Percentiles rank a stretch among this genome's conserved stretches.
These are phyloP conservation scores for Rutidosis leptorrhynchoides DNA, from an alignment of 129 eudicot species.

Conservation along the genomic window DNA sequence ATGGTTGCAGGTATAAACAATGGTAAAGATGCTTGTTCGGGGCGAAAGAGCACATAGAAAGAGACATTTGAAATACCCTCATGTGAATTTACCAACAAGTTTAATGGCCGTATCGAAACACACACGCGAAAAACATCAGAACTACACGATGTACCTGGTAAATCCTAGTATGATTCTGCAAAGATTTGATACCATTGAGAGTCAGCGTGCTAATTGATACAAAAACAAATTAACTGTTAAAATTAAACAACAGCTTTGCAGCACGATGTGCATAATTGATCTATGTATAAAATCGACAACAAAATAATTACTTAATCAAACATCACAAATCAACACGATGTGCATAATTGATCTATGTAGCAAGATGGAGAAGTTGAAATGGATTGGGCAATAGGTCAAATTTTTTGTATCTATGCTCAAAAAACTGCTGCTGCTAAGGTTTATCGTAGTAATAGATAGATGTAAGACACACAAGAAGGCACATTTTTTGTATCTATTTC, in stretches of 20 bases:
- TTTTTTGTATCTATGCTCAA: too few species aligned
- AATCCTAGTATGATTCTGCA: constrained; percentile 11
- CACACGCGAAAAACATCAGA: background rate
- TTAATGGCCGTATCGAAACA: background rate
- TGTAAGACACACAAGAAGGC: too few species aligned
- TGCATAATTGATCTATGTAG: too few species aligned
- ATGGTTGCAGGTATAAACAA: constrained; percentile 29
- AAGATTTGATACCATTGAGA: background rate
- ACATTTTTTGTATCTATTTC: too few species aligned
- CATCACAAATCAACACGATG: constrained; percentile 4
- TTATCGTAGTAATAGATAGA: too few species aligned
- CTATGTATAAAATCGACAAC: background rate
- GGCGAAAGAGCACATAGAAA: constrained; percentile 11
- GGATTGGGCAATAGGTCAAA: too few species aligned
- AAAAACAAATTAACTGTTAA: background rate
- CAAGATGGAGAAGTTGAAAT: background rate
- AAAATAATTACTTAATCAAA: background rate
- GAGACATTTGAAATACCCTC: constrained; percentile 23
- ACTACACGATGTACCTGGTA: background rate
- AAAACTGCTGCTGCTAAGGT: too few species aligned
- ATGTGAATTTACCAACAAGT: constrained; percentile 13
- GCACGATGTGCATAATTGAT: background rate
- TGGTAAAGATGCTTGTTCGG: constrained; percentile 19
- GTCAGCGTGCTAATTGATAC: constrained; percentile 19
- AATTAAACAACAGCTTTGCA: background rate